A percentile compares a stretch with the other conserved stretches of the same genome.
Evolutionary conservation across 192 early-diverging fungal species (phyloP).

Genomic region (Mortierella hygrophila): DNA sequence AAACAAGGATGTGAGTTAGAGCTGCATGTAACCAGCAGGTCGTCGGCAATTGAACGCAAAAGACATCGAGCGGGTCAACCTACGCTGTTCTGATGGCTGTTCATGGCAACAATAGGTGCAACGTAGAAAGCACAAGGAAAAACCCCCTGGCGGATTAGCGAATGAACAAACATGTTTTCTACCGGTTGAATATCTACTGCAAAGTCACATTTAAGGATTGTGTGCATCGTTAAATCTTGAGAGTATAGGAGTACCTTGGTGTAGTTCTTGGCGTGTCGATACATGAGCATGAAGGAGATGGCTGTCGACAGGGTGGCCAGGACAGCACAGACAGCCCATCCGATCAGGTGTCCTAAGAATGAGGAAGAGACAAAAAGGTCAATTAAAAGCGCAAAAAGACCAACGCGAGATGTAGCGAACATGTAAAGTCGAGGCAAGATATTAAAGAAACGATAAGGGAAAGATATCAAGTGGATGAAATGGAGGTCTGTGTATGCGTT

Average conservation of each 20-base stretch:
- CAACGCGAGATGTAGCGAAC: neutral
- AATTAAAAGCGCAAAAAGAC: neutral
- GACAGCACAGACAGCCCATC: conserved; percentile 71
- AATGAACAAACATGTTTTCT: neutral
- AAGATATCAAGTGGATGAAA: no score
- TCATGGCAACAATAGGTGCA: neutral
- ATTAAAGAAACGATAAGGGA: neutral
- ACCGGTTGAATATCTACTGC: neutral
- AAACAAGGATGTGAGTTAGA: neutral
- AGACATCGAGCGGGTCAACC: neutral
- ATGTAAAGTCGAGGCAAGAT: no score
- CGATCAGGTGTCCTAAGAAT: conserved; percentile 64
- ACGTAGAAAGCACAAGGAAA: neutral
- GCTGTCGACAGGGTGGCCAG: conserved; percentile 55
- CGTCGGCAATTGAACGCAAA: neutral
- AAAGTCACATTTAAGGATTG: neutral
- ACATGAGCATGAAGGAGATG: conserved; percentile 63
- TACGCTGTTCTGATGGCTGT: conserved; percentile 44
- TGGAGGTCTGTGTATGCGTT: neutral
- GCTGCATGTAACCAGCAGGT: no score
- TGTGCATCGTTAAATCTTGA: no score
- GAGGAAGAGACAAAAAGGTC: neutral
- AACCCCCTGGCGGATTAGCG: neutral
- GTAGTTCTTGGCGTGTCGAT: conserved; percentile 68
- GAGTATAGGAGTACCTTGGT: conserved; percentile 44